Conservation (phyloP, 2,329 filamentous ascomycete species). For the Zasmidium angulare region DNA sequence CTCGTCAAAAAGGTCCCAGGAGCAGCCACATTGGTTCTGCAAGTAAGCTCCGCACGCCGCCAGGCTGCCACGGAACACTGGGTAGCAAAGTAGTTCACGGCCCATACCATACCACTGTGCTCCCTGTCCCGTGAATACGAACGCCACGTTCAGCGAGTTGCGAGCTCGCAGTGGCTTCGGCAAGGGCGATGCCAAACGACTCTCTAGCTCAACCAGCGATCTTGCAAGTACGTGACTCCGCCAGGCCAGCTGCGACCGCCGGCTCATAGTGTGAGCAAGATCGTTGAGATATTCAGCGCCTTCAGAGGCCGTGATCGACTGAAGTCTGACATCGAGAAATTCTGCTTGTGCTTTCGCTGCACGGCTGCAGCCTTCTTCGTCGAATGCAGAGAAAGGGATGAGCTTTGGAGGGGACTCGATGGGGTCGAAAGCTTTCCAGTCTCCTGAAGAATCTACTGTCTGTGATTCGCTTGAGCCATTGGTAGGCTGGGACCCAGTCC, state of each 20-base stretch:
- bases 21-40: slow-evolving; percentile 16
- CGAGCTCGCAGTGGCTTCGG: neutral
- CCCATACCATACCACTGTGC: slow-evolving; percentile 18
- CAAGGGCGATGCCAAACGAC: neutral
- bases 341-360: neutral
- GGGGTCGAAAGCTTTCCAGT: no score
- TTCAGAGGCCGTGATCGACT: neutral
- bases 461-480: no score
- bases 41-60: neutral
- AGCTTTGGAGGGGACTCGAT: no score
- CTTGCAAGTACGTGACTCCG: neutral
- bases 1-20: slow-evolving; percentile 17
- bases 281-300: neutral
- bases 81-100: neutral
- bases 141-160: neutral
- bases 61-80: slow-evolving; percentile 2
- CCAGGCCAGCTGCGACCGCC: neutral
- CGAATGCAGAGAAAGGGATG: no score
- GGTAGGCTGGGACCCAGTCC: no score
- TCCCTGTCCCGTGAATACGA: slow-evolving; percentile 27
- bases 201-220: neutral
- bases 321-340: neutral
- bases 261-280: slow-evolving; percentile 4
- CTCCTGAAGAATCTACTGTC: no score
- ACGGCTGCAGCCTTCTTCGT: neutral